Percentiles rank a stretch among this genome's conserved stretches.
These are phyloP conservation scores for Diaporthe sp. DNA, from an alignment of 2,329 filamentous ascomycete genomes.

Conservation along the genomic window DNA sequence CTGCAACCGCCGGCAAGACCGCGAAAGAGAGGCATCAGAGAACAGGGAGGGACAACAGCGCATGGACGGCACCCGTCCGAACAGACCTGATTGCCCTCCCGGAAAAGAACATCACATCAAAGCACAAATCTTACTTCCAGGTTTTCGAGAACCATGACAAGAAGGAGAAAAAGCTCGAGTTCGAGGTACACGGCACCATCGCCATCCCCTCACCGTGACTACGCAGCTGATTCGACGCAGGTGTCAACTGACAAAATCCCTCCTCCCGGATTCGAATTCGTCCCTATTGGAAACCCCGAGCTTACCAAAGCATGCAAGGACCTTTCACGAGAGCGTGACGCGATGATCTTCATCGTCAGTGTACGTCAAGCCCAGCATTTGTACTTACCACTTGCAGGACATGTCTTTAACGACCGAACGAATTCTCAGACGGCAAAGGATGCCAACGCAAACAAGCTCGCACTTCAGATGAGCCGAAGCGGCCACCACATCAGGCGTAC, in stretches of 20 bases:
- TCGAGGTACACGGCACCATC: constrained; percentile 63
- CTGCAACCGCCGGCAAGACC: constrained; percentile 45
- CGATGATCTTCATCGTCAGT: constrained; percentile 77
- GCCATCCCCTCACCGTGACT: constrained; percentile 8
- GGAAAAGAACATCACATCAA: constrained; percentile 56
- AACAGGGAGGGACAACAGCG: constrained; percentile 46
- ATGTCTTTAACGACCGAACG: constrained; percentile 41
- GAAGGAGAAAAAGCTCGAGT: constrained; percentile 73
- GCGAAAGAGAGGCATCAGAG: constrained; percentile 52
- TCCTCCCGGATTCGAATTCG: constrained; percentile 73
- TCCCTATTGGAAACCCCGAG: constrained; percentile 73
- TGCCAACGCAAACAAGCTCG: constrained; percentile 56
- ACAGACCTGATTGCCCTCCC: constrained; percentile 49
- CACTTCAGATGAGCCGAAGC: constrained; percentile 69
- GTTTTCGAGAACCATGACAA: constrained; percentile 75
- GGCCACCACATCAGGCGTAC: constrained; percentile 72
- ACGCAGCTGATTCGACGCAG: constrained; percentile 53
- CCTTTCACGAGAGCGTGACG: constrained; percentile 71
- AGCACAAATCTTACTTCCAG: constrained; percentile 75
- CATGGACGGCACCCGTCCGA: constrained; percentile 47
- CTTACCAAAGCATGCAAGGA: constrained; percentile 75
- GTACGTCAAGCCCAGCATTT: constrained; percentile 56
- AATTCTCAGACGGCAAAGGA: constrained; percentile 51
- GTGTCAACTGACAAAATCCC: constrained; percentile 65
- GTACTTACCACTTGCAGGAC: constrained; percentile 15